These are phyloP conservation scores for Gossypium lobatum DNA, from an alignment of 441 rosid genomes.

Conservation along the genomic window DNA sequence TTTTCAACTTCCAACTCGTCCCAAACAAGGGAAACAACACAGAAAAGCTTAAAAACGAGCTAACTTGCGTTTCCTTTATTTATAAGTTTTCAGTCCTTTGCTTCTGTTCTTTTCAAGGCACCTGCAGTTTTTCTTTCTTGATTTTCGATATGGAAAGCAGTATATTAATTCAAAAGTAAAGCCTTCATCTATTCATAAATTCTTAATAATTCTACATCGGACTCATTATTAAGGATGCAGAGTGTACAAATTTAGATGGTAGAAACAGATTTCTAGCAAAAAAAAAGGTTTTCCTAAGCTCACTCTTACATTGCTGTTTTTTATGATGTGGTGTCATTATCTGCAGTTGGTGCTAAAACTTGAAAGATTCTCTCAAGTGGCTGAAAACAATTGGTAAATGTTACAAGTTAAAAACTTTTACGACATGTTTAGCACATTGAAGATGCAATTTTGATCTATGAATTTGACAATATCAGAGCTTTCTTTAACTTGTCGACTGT, in stretches of 20 bases:
- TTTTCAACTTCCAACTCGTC: neutral
- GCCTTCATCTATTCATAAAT: neutral
- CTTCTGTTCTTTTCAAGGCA: neutral
- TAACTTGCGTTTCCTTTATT: neutral
- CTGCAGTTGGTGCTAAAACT: neutral
- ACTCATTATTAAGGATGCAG: neutral
- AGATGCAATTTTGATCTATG: neutral
- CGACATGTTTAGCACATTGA: neutral
- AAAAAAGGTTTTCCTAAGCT: neutral
- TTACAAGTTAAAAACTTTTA: neutral
- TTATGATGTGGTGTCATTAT: neutral
- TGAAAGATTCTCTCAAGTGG: neutral
- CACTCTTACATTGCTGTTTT: neutral
- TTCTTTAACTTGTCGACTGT: neutral
- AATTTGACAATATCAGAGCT: neutral
- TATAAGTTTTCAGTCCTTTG: neutral
- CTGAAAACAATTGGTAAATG: neutral
- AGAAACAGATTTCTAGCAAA: neutral
- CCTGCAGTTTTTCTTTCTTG: neutral
- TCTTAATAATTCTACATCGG: neutral
- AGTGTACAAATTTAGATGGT: neutral
- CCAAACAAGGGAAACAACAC: neutral
- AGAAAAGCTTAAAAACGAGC: no score
- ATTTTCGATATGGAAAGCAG: neutral
- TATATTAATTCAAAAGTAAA: neutral